These are phyloP conservation scores for Colletotrichum sp. DNA, from an alignment of 2,329 filamentous ascomycete species.

Conservation along the genomic window DNA sequence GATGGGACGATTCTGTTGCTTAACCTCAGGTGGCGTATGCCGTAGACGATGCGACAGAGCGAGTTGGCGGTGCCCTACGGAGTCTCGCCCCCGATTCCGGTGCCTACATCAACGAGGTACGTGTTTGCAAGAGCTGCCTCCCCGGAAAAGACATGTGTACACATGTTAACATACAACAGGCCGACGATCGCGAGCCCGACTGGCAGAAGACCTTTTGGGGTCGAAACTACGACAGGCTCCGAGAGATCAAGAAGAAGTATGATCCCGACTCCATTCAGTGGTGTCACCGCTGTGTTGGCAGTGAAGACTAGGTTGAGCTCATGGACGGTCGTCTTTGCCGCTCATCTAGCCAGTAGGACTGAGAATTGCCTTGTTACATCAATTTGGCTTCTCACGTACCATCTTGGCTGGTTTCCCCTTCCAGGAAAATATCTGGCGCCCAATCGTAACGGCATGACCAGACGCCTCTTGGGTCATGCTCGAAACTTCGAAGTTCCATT, in stretches of 20 bases:
- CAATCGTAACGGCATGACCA: too few relatives aligned
- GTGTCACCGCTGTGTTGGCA: background rate
- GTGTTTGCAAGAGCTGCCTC: background rate
- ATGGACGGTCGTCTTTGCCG: background rate
- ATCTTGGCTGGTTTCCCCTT: too few relatives aligned
- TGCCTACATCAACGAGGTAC: background rate
- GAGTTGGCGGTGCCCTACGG: background rate
- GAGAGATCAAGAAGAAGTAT: constrained; percentile 31
- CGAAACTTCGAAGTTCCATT: too few relatives aligned
- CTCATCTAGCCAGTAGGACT: background rate
- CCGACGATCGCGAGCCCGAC: constrained; percentile 3
- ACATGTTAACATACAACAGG: background rate
- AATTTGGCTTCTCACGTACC: too few relatives aligned
- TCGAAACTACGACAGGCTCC: constrained; percentile 27
- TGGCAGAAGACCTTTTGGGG: constrained; percentile 34
- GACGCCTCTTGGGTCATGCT: too few relatives aligned
- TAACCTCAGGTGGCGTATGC: background rate
- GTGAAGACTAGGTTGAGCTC: background rate
- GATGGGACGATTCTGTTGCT: background rate
- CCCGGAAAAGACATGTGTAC: background rate
- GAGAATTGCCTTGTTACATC: background rate
- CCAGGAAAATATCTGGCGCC: too few relatives aligned
- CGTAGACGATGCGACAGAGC: background rate
- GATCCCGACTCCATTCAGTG: constrained; percentile 25
- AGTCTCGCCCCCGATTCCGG: background rate